Percentiles rank a stretch among this genome's conserved stretches.
phyloP scores from a whole-genome alignment of 257 asterid genomes.

The Primulina eburnea region DNA sequence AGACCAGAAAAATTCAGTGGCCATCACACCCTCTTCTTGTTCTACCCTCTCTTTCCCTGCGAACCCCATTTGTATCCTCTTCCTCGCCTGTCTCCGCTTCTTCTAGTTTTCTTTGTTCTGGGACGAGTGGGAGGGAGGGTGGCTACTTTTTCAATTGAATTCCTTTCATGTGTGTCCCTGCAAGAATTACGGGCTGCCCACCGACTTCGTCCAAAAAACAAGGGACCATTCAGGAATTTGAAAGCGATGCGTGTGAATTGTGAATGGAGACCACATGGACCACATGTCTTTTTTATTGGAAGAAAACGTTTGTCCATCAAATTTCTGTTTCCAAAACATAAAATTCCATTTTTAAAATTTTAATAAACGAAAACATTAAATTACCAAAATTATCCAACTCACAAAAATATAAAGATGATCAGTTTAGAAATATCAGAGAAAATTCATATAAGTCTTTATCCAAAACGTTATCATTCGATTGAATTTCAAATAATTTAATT shows the following conservation, averaged over 20 bases:
- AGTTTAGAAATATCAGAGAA: too few species aligned
- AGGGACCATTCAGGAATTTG: not conserved
- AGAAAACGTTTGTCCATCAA: not conserved
- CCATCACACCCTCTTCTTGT: constrained; percentile 58
- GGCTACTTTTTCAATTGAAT: not conserved
- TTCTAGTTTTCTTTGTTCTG: not conserved
- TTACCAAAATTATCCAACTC: too few species aligned
- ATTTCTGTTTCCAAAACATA: too few species aligned
- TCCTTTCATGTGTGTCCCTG: not conserved
- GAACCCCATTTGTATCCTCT: constrained; percentile 41
- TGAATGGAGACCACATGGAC: not conserved
- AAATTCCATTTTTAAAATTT: not conserved
- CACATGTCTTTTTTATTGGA: not conserved
- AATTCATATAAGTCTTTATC: too few species aligned
- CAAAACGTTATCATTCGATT: too few species aligned
- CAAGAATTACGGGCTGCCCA: not conserved
- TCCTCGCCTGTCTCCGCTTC: not conserved
- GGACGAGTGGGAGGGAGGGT: not conserved
- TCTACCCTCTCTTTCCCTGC: constrained; percentile 43
- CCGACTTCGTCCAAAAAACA: not conserved
- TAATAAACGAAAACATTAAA: too few species aligned
- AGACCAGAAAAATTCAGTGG: constrained; percentile 86
- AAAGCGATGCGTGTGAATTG: not conserved
- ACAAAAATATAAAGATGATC: too few species aligned
- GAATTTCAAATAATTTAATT: too few species aligned